phyloP scores from a whole-genome alignment of 345 rosid species.

The Raphanus raphanistrum region DNA sequence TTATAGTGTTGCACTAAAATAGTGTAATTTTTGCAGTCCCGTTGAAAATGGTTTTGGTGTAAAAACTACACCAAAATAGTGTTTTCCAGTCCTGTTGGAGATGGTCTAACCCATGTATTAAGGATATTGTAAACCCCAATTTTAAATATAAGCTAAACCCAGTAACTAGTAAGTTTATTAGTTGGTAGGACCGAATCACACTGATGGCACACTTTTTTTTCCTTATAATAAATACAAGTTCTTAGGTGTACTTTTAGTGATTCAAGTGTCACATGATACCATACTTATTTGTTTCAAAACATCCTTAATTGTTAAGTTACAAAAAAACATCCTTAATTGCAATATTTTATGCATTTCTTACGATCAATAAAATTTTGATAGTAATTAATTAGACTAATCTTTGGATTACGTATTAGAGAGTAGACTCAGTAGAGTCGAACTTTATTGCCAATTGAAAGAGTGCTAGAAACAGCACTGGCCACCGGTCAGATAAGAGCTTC shows the following conservation, averaged over 20 bases:
- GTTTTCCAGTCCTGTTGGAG: no score
- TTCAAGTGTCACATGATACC: slow-evolving; percentile 26
- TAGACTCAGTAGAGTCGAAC: not conserved
- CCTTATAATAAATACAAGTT: slow-evolving; percentile 31
- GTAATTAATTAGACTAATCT: not conserved
- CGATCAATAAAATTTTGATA: not conserved
- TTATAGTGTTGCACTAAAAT: no score
- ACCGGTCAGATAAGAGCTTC: no score
- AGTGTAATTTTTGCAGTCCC: no score
- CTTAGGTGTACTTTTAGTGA: slow-evolving; percentile 13
- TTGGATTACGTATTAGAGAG: not conserved
- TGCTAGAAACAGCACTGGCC: no score
- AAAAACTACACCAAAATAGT: no score
- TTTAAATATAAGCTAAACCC: slow-evolving; percentile 6
- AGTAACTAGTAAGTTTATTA: slow-evolving; percentile 1
- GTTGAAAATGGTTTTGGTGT: no score
- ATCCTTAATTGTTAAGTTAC: no score
- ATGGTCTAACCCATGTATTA: slow-evolving; percentile 1
- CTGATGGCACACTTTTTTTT: slow-evolving; percentile 24
- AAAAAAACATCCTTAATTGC: slow-evolving; percentile 16
- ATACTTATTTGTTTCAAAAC: slow-evolving; percentile 6
- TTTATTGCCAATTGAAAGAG: no score
- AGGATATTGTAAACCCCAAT: not conserved
- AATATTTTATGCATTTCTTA: not conserved
- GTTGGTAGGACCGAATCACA: slow-evolving; percentile 26